phyloP scores from a whole-genome alignment of 1,139 yeast species.

The Hansenula lynferdii region DNA sequence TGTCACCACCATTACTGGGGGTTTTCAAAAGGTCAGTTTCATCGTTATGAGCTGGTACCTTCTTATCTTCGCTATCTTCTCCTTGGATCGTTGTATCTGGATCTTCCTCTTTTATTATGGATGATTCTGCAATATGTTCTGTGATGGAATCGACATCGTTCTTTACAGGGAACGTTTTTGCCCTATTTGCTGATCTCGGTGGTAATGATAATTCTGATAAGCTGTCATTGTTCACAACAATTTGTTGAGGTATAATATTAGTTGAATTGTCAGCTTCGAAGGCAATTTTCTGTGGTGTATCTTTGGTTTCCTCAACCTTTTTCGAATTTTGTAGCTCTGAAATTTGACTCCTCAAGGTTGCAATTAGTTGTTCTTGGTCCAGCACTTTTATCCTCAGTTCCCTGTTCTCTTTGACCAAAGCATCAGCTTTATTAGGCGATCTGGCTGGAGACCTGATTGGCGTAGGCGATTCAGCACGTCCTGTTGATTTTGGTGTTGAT shows the following conservation, averaged over 20 bases:
- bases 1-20: not conserved
- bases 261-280: not conserved
- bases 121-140: no score
- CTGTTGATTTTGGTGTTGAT: constrained; percentile 1
- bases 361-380: constrained; percentile 4
- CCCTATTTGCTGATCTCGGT: constrained; percentile 19
- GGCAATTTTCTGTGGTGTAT: not conserved
- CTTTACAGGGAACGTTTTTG: not conserved
- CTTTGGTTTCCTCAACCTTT: not conserved
- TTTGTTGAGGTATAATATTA: not conserved
- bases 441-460: constrained; percentile 2
- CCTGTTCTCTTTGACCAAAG: constrained; percentile 6
- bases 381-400: constrained; percentile 4
- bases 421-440: not conserved
- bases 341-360: constrained; percentile 2
- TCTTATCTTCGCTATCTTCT: not conserved
- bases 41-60: not conserved
- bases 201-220: constrained; percentile 9
- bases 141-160: not conserved
- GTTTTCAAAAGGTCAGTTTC: not conserved
- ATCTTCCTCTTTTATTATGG: not conserved
- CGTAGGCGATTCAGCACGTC: constrained; percentile 8
- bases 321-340: not conserved
- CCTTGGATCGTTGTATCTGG: not conserved
- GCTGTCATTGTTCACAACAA: not conserved